A percentile compares a stretch with the other conserved stretches of the same genome.
Evolutionary conservation across 345 rosid genomes (phyloP).

Genomic region (Citrus mangshanensis): DNA sequence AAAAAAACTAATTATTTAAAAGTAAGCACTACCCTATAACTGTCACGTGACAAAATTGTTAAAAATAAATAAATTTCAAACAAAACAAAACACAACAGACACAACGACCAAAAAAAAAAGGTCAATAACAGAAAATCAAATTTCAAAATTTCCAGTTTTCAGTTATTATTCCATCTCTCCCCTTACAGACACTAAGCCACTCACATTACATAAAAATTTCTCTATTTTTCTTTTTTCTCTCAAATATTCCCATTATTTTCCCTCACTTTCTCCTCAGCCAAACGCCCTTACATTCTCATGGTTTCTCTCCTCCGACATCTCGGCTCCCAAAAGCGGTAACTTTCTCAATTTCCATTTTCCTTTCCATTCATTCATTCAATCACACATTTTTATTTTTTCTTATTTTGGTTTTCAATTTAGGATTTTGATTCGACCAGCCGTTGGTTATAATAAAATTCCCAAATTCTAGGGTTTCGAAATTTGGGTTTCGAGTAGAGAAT

Average conservation of each 20-base stretch:
- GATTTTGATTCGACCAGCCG: neutral
- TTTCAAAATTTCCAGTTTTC: neutral
- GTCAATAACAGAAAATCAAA: slow-evolving; percentile 15
- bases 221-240: neutral
- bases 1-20: neutral
- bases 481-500: neutral
- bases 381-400: neutral
- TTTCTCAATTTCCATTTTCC: neutral
- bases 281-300: slow-evolving; percentile 8
- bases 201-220: neutral
- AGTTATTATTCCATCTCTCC: neutral
- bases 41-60: slow-evolving; percentile 3
- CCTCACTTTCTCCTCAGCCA: slow-evolving; percentile 17
- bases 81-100: neutral
- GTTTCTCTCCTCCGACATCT: neutral
- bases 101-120: neutral
- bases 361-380: neutral
- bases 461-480: slow-evolving; percentile 4
- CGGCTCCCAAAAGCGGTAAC: slow-evolving; percentile 7
- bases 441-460: neutral
- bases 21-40: neutral
- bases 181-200: neutral
- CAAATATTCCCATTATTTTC: neutral
- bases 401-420: neutral
- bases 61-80: neutral